Base-by-base conservation (phyloP, 2,329 filamentous ascomycete species). In the Ophiostoma quercus region DNA sequence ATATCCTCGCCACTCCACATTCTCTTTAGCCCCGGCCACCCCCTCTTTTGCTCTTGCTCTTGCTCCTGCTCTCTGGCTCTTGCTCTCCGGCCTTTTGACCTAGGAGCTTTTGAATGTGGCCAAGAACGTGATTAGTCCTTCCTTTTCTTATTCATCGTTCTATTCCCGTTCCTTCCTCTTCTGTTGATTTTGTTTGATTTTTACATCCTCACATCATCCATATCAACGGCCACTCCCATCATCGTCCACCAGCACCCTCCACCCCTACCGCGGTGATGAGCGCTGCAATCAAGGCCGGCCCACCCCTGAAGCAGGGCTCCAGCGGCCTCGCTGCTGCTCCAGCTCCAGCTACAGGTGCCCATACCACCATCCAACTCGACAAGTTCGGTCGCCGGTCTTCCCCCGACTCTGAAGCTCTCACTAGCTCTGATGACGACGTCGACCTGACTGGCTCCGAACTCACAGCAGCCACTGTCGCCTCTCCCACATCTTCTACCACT, bases 381-480 rank as follows among this genome's bases (percentile, higher is more conserved):
- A 95, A 93, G 78, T 84, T 90, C 67, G 90, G 91, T 75, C 88
- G 94, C 75, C 90, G 91, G 69, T 93, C 92, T 8, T 97, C 94
- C 1, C 94, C 94, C 29, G 95, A 98, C 77, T 97, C 94, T 3
- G 94, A 98, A 78, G 94, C 92, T 68, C 82, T 98, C 71, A 93
- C 91, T 68, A 98, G 94, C 74, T 97, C 94, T 14, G 95, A 98
- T 78, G 95, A 98, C 78, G 95, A 99, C 79, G 85, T 83, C 70
- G 91, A 97, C 72, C 84, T 88, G 77, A 84, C 86, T 41, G 67
- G 37, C 63, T 82, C 19, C 34, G 32, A 43, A 54, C 65, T 29
- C 25, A 29, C 57, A 29, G 25, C 29, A 34, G 12, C 29, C 32
- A 32, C 60, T 63, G 25, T 34, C 8, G 25, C 5, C 14, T 19